These are phyloP conservation scores for Aspergillus proliferans DNA, from an alignment of 2,329 filamentous ascomycete genomes.

Conservation along the genomic window DNA sequence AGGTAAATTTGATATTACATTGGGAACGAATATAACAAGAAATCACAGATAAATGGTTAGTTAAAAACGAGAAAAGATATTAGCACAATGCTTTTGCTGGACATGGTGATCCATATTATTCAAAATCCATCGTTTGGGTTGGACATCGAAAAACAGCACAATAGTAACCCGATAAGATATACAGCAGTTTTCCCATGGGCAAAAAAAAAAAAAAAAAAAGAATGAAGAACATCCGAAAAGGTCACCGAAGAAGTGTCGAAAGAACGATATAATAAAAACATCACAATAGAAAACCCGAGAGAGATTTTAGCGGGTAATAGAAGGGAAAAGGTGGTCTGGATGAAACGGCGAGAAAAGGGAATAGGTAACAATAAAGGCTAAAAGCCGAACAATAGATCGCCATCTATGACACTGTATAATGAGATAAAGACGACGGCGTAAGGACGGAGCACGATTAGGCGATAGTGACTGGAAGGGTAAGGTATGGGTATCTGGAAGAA, in stretches of 20 bases:
- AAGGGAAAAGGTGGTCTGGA: not conserved
- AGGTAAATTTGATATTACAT: not conserved
- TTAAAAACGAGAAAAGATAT: not conserved
- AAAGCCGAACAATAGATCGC: conserved; percentile 16
- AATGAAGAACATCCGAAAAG: not conserved
- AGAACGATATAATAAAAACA: conserved; percentile 7
- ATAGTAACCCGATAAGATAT: too few species aligned
- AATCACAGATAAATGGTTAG: not conserved
- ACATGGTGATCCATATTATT: not conserved
- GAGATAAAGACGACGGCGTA: not conserved
- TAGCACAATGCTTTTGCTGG: not conserved
- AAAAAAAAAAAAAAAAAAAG: not conserved
- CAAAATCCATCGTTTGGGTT: not conserved
- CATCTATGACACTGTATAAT: conserved; percentile 16
- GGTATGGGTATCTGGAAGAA: conserved; percentile 22
- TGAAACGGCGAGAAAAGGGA: conserved; percentile 1
- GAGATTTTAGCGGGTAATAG: not conserved
- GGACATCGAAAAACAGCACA: too few species aligned
- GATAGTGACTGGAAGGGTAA: conserved; percentile 4
- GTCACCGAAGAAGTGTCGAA: not conserved
- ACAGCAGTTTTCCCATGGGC: too few species aligned
- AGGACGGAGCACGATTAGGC: not conserved
- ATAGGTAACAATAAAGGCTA: not conserved
- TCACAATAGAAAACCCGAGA: conserved; percentile 1
- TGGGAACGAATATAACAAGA: not conserved